These are phyloP conservation scores for Trametes punicea DNA, from an alignment of 768 basidiomycete species.

Conservation along the genomic window DNA sequence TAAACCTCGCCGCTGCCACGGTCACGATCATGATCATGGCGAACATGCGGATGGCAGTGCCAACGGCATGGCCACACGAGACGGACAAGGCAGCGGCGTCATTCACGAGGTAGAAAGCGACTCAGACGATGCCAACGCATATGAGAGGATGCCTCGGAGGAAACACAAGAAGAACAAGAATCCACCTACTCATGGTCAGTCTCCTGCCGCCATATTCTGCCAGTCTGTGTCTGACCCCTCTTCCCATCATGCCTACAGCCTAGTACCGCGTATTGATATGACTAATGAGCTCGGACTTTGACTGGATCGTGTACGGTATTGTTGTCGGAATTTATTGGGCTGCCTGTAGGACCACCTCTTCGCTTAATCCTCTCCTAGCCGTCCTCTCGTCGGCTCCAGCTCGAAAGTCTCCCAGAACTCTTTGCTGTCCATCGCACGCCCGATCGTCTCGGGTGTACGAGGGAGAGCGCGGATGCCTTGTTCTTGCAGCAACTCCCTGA, in stretches of 20 bases:
- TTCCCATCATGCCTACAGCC: neutral
- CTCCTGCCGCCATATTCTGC: neutral
- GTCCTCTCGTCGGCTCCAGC: conserved; percentile 41
- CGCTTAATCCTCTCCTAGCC: conserved; percentile 21
- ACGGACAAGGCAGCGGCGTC: conserved; percentile 19
- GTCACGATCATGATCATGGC: conserved; percentile 21
- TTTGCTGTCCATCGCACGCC: conserved; percentile 53
- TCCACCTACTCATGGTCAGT: neutral
- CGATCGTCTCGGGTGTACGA: conserved; percentile 44
- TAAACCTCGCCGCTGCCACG: conserved; percentile 7
- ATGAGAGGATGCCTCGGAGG: conserved; percentile 32
- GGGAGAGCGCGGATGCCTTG: conserved; percentile 48
- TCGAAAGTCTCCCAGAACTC: conserved; percentile 57
- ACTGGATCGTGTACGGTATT: conserved; percentile 1
- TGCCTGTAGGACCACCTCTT: neutral
- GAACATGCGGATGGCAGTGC: conserved; percentile 10
- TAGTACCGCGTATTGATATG: neutral
- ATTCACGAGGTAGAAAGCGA: conserved; percentile 27
- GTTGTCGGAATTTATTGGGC: neutral
- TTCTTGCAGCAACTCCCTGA: conserved; percentile 56
- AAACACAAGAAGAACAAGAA: conserved; percentile 25
- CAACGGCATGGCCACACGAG: conserved; percentile 17
- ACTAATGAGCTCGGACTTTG: neutral
- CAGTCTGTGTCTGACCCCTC: neutral
- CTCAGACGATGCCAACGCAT: conserved; percentile 32